These are phyloP conservation scores for Phytophthora cryptogea DNA, from an alignment of 352 stramenopile species.

Conservation along the genomic window DNA sequence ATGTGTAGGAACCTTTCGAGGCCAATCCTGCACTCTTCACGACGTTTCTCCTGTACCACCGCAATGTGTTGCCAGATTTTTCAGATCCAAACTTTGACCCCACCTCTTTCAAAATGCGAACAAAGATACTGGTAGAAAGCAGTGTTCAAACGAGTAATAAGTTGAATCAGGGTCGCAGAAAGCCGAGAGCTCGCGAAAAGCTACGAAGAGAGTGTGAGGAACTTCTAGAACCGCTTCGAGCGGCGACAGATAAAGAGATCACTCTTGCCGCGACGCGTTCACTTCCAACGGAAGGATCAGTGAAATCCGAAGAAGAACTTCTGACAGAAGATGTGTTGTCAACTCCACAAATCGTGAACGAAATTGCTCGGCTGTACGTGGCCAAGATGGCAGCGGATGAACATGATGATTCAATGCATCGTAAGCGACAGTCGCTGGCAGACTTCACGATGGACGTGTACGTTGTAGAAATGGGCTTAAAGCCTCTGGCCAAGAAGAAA, in stretches of 20 bases:
- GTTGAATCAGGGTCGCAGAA: conserved; percentile 38
- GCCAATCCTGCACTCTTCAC: conserved; percentile 73
- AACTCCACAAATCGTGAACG: conserved; percentile 43
- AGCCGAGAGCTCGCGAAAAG: conserved; percentile 41
- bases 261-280: background rate
- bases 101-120: conserved; percentile 54
- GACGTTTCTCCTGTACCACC: conserved; percentile 66
- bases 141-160: conserved; percentile 51
- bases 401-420: conserved; percentile 35
- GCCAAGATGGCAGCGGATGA: conserved; percentile 58
- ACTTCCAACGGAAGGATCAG: background rate
- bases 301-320: conserved; percentile 12
- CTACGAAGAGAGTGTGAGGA: conserved; percentile 47
- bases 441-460: conserved; percentile 67
- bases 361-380: conserved; percentile 68
- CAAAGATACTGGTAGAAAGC: conserved; percentile 42
- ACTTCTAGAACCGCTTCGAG: conserved; percentile 31
- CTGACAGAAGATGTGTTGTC: conserved; percentile 23
- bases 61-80: conserved; percentile 61
- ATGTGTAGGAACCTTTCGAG: conserved; percentile 62
- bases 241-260: conserved; percentile 11
- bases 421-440: conserved; percentile 46
- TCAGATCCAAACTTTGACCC: conserved; percentile 58
- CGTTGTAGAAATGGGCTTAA: conserved; percentile 70
- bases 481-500: conserved; percentile 55